A percentile compares a stretch with the other conserved stretches of the same genome.
phyloP scores from a whole-genome alignment of 768 basidiomycete genomes.

The Mycena leptocephala region DNA sequence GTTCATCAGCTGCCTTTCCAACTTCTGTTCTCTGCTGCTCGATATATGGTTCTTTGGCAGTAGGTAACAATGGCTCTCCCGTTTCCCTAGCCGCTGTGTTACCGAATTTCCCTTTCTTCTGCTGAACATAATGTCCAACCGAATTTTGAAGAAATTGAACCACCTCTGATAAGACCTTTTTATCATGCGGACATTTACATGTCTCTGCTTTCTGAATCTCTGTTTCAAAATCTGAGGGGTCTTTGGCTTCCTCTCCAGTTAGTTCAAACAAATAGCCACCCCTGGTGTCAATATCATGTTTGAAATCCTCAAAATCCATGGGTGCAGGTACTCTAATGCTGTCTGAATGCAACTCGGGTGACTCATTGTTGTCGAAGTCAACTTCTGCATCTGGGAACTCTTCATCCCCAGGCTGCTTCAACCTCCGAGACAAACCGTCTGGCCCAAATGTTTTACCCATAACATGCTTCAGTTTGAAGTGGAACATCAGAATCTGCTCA shows the following conservation, averaged over 20 bases:
- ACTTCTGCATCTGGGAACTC: background rate
- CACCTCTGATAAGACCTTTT: background rate
- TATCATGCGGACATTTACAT: too few species aligned
- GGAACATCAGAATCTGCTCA: background rate
- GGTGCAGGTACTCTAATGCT: background rate
- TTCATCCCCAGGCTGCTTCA: background rate
- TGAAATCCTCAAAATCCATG: background rate
- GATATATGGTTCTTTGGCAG: background rate
- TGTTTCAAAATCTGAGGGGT: background rate
- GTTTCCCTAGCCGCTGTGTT: background rate
- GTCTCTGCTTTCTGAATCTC: background rate
- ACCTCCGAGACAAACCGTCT: background rate
- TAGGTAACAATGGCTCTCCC: background rate
- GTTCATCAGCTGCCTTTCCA: background rate
- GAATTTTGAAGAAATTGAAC: background rate
- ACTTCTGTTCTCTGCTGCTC: background rate
- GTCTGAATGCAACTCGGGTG: background rate
- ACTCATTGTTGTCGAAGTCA: background rate
- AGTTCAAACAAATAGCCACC: background rate
- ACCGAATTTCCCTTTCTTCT: background rate
- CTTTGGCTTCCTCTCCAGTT: too few species aligned
- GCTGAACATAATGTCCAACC: background rate
- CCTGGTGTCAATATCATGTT: background rate
- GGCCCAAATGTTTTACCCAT: background rate
- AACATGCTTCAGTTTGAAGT: background rate